Percentiles rank a stretch among this genome's conserved stretches.
Evolutionary conservation across 139 green algal genomes (phyloP).

Genomic region (Tetradesmus lagerheimii): DNA sequence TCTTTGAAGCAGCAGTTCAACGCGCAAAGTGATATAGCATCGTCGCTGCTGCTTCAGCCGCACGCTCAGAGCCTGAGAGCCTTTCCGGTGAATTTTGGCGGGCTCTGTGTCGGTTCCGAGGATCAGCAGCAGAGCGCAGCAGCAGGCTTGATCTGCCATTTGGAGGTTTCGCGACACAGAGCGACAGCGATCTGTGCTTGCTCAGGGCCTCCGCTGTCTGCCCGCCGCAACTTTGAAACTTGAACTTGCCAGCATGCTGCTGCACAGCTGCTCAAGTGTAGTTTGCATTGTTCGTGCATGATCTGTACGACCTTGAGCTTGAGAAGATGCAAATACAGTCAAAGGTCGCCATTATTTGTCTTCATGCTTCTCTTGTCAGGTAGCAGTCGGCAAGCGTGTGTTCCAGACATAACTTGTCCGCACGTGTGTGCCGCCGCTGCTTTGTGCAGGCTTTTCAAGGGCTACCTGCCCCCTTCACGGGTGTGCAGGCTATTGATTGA

Average conservation of each 20-base stretch:
- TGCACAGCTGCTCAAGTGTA: not conserved
- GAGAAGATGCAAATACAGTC: too few species aligned
- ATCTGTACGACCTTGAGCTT: too few species aligned
- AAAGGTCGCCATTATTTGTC: too few species aligned
- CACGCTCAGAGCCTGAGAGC: conserved; percentile 26
- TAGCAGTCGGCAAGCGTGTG: too few species aligned
- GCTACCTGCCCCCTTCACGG: conserved; percentile 71
- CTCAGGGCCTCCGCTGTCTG: not conserved
- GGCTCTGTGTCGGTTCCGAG: not conserved
- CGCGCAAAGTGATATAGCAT: not conserved
- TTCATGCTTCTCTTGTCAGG: not conserved
- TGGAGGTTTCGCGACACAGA: not conserved
- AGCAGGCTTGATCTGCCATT: not conserved
- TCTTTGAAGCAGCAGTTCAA: conserved; percentile 35
- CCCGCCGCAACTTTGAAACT: not conserved
- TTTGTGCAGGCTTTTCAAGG: conserved; percentile 59
- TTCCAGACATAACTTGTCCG: too few species aligned
- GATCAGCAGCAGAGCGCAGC: not conserved
- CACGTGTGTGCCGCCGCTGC: not conserved
- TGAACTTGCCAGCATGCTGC: not conserved
- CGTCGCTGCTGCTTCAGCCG: conserved; percentile 27
- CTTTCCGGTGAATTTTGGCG: conserved; percentile 21
- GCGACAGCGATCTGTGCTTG: not conserved
- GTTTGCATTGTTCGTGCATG: not conserved
- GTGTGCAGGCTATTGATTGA: conserved; percentile 65